Conservation (phyloP, 176 grass and related monocot species). For the Rhynchospora breviuscula region DNA sequence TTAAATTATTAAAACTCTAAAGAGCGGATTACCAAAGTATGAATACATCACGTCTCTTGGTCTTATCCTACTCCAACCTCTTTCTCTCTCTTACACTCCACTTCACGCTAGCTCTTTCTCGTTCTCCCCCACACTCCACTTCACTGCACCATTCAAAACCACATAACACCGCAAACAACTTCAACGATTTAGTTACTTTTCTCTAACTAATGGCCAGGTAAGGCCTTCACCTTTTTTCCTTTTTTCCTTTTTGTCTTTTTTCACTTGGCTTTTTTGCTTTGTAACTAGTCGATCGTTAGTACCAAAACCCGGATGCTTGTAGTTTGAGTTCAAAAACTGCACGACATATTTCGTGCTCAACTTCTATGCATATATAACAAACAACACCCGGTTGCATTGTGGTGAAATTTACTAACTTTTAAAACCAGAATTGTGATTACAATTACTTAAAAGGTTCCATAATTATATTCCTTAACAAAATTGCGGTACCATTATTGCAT, state of each 20-base stretch:
- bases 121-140: neutral
- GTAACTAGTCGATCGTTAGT: neutral
- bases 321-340: neutral
- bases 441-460: neutral
- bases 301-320: neutral
- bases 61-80: slow-evolving; percentile 17
- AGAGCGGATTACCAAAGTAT: slow-evolving; percentile 8
- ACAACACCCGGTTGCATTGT: neutral
- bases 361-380: neutral
- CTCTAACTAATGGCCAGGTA: slow-evolving; percentile 7
- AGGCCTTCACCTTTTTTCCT: neutral
- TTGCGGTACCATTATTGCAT: neutral
- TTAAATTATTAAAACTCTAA: slow-evolving; percentile 1
- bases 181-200: neutral
- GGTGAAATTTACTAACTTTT: neutral
- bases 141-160: neutral
- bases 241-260: neutral
- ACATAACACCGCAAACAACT: neutral
- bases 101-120: neutral
- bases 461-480: neutral
- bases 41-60: slow-evolving; percentile 20
- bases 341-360: neutral
- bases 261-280: neutral
- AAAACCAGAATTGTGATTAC: neutral
- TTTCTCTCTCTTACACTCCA: slow-evolving; percentile 11